Base-by-base conservation (phyloP, 331 rosid genomes). In the Spiraea crenata region DNA sequence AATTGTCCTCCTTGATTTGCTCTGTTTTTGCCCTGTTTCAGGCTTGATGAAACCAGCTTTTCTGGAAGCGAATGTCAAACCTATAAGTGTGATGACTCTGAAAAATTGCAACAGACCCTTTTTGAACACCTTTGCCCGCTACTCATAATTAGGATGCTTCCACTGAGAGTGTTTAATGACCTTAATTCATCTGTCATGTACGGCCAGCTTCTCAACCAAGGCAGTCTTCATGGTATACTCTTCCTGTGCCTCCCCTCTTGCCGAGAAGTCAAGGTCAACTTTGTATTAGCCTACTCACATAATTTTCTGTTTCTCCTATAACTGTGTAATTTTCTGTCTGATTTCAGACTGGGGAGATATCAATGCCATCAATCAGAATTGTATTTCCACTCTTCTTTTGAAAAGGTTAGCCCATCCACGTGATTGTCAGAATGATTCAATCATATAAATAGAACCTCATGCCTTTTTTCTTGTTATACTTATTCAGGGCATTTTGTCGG, bases 51-150 rank as follows among this genome's bases (percentile, higher is more conserved):
- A 80, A 80, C 79, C 79, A 88, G 80, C 81, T 78, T 79, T 71
- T 74, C 79, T 45, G 79, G 72, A 76, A 78, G 79, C 83, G 88
- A 77, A 74, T 69, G 65, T 47, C 73, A 86, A 81, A 81, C 82
- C 72, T 63, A 75, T 70, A 63, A 79, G 19, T 65, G 72, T 75
- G 88, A 86, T 16, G 89, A 87, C 85, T 79, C 81, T 25, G 76
- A 69, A 66, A 78, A 76, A 74, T 76, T 87, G 86, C 96, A 84
- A 70, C 89, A 65, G 67, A 66, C 82, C 55, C 81, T 93, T 54
- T 93, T 93, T 79, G 92, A 89, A 82, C 97, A 77, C 73, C 92
- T 93, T 69, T 93, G 97, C 83, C 96, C 99, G 1, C 70, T 91
- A 78, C 97, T 93, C 38, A 78, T 93, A 46, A 77, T 89, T 75